Evolutionary conservation across 2,329 filamentous ascomycete species (phyloP), one percentile per base, ranked within the genome.

Genomic region (Aspergillus pseudoterreus): DNA sequence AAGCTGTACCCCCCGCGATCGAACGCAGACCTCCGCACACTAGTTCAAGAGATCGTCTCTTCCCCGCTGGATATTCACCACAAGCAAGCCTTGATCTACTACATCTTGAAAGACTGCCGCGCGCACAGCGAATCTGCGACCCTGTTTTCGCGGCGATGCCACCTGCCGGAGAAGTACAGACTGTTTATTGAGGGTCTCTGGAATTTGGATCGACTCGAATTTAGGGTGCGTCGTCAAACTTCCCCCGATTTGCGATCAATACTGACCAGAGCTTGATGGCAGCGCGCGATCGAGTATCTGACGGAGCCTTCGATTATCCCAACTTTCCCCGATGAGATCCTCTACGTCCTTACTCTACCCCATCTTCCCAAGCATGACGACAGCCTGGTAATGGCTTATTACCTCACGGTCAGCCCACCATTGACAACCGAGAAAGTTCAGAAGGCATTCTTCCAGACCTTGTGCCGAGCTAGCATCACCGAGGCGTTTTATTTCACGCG

Each of bases 71-170:
- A 86, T 6, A 78, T 82, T 49, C 87, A 92, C 68, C 86, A 92
- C 73, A 92, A 92, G 69, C 83, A 91, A 58, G 89, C 90, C 15
- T 80, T 94, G 44, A 78, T 95, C 57, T 95, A 89, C 76, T 95
- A 95, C 68, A 76, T 95, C 36, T 79, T 95, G 3, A 85, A 90
- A 63, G 89, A 95, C 67, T 82, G 87, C 64, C 82, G 86, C 62
- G 71, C 75, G 36, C 70, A 72, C 11, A 65, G 74, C 24, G 76
- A 80, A 47, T 76, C 77, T 17, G 76, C 78, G 3, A 71, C 78
- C 5, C 76, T 80, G 33, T 90, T 92, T 60, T 83, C 85, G 14
- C 71, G 73, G 39, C 73, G 74, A 21, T 84, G 83, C 4, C 84
- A 85, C 56, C 78, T 95, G 47, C 88, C 90, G 1, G 78, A 80